A percentile compares a stretch with the other conserved stretches of the same genome.
phyloP scores from a whole-genome alignment of 371 early-diverging fungal genomes.

The Mortierella sp. region DNA sequence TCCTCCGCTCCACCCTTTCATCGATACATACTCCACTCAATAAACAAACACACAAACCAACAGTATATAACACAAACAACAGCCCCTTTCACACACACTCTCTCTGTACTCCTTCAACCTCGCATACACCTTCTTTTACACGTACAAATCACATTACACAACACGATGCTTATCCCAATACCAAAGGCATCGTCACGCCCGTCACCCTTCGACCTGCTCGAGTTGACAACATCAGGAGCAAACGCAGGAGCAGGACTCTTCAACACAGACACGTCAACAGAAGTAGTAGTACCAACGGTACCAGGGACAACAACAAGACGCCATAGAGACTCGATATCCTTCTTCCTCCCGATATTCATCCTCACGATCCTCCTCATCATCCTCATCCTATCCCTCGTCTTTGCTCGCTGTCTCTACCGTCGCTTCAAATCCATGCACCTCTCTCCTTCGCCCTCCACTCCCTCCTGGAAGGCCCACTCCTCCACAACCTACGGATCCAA shows the following conservation, averaged over 20 bases:
- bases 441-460: constrained; percentile 17
- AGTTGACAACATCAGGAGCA: not conserved
- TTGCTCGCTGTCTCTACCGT: constrained; percentile 39
- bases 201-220: not conserved
- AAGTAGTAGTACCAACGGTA: not conserved
- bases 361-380: constrained; percentile 33
- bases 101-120: not conserved
- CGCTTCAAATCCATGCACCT: constrained; percentile 32
- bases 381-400: constrained; percentile 18
- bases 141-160: not conserved
- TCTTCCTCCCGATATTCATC: constrained; percentile 35
- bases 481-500: constrained; percentile 8
- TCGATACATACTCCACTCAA: not conserved
- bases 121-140: not conserved
- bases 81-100: not conserved
- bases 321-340: constrained; percentile 29
- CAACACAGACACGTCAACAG: not conserved
- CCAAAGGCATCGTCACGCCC: constrained; percentile 3
- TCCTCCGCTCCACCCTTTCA: not conserved
- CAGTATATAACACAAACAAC: not conserved
- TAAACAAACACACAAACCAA: not conserved
- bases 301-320: constrained; percentile 29
- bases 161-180: not conserved
- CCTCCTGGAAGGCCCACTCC: constrained; percentile 27
- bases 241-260: not conserved